Evolutionary conservation across 345 rosid species (phyloP).

Genomic region (Pistacia atlantica): DNA sequence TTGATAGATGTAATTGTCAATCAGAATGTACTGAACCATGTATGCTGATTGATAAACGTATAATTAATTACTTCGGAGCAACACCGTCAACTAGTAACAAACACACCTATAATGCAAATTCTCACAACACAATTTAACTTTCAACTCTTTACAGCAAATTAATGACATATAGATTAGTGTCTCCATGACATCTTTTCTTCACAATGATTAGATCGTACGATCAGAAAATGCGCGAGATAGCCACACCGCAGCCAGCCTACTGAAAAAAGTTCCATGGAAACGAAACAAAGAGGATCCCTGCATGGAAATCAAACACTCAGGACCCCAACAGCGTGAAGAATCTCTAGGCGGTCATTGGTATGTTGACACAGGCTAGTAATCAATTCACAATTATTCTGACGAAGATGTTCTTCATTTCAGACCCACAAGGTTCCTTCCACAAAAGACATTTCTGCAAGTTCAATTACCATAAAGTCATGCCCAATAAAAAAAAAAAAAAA

Average conservation of each 20-base stretch:
- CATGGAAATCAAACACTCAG: neutral
- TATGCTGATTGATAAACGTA: neutral
- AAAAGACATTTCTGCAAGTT: conserved; percentile 44
- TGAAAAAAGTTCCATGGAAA: too few relatives aligned
- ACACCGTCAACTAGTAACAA: neutral
- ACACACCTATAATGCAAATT: neutral
- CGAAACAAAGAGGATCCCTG: neutral
- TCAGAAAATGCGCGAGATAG: neutral
- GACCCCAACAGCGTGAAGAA: conserved; percentile 3
- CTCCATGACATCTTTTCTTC: neutral
- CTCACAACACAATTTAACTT: neutral
- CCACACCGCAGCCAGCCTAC: too few relatives aligned
- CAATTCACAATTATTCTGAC: neutral
- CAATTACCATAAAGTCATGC: conserved; percentile 2
- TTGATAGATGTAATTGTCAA: too few relatives aligned
- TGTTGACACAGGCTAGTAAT: neutral
- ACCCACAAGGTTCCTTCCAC: conserved; percentile 40
- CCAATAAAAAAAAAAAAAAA: neutral
- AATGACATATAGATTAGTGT: neutral
- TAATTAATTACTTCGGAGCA: too few relatives aligned
- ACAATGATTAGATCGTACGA: conserved; percentile 5
- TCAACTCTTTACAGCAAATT: conserved; percentile 15
- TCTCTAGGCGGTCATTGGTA: neutral
- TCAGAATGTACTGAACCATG: too few relatives aligned
- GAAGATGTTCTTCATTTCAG: conserved; percentile 20